Evolutionary conservation across 1,284 basidiomycete genomes (phyloP).

Genomic region (Apiotrichum porosum): DNA sequence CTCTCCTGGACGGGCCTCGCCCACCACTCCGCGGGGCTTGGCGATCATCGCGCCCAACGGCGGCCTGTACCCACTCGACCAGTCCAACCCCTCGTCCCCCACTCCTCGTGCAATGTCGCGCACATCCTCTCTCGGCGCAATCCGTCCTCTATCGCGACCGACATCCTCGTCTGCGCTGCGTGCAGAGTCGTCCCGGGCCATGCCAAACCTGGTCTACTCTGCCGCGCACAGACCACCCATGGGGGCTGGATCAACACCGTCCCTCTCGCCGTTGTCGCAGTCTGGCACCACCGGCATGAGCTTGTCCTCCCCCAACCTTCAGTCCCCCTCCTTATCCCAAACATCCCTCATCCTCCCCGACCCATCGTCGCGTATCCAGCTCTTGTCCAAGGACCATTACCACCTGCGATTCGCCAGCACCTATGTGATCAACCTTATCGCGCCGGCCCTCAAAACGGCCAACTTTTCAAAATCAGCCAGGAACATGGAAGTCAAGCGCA

Average conservation of each 20-base stretch:
- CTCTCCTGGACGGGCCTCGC: neutral
- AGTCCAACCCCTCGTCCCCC: neutral
- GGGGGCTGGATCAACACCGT: neutral
- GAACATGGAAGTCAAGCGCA: constrained; percentile 46
- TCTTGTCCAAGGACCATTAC: constrained; percentile 40
- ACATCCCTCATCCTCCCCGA: constrained; percentile 14
- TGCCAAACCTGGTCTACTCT: neutral
- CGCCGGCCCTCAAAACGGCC: constrained; percentile 28
- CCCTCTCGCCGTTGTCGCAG: constrained; percentile 3
- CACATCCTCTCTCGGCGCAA: neutral
- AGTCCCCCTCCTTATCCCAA: constrained; percentile 12
- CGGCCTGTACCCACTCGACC: neutral
- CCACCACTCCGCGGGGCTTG: neutral
- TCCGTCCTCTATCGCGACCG: neutral
- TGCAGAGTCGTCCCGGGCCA: neutral
- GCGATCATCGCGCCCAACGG: neutral
- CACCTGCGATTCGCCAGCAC: constrained; percentile 39
- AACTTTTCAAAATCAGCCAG: constrained; percentile 27
- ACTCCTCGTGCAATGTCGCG: neutral
- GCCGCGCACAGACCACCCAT: no score
- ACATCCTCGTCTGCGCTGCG: neutral
- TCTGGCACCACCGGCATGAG: constrained; percentile 4
- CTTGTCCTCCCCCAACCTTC: constrained; percentile 3
- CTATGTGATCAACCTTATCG: constrained; percentile 37
- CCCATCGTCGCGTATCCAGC: constrained; percentile 2